Evolutionary conservation across 306 rosid species (phyloP), one percentile per base, ranked within the genome.

Genomic region (Rosa chinensis): DNA sequence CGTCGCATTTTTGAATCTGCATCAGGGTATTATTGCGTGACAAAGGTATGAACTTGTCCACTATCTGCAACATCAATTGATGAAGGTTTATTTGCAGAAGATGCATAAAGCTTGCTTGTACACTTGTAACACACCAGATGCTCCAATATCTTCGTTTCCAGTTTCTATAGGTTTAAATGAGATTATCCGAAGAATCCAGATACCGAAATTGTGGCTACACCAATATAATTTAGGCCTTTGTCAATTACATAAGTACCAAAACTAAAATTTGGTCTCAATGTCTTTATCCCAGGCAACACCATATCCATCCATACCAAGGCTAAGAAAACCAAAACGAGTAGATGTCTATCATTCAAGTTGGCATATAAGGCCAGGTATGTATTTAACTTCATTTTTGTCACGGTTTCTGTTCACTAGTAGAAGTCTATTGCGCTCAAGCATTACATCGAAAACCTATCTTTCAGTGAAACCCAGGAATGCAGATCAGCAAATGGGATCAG

Each of bases 261-360:
- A 8, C 72, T 42, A 16, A 66, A 1, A 3, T 35, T 37, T 35
- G n/a, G 23, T 66, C 64, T 21, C 35, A 1, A 21, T 42, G 28
- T 5, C 47, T 5, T 68, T 45, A 7, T 50, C 9, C 17, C 70
- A 61, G 78, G 78, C 70, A 28, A 75, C 70, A 16, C 58, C 70
- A 44, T 75, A 75, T 75, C 78, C 78, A 59, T 44, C 58, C 17
- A 5, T 61, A 5, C 70, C 78, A 23, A 59, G 10, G 78, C 9
- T 45, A 5, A 75, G 49, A 43, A 23, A 5, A 59, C 25, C 70
- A 44, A 59, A 39, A 59, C 20, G 78, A 12, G 78, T 75, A 61
- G 78, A 75, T 17, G 50, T 25, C 20, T 75, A 75, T 5, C 47
- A 61, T 44, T 61, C 70, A 11, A 45, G 70, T 28, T 75, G 70